Conservation (phyloP, 179 eudicot genomes). For the Patellifolia procumbens region DNA sequence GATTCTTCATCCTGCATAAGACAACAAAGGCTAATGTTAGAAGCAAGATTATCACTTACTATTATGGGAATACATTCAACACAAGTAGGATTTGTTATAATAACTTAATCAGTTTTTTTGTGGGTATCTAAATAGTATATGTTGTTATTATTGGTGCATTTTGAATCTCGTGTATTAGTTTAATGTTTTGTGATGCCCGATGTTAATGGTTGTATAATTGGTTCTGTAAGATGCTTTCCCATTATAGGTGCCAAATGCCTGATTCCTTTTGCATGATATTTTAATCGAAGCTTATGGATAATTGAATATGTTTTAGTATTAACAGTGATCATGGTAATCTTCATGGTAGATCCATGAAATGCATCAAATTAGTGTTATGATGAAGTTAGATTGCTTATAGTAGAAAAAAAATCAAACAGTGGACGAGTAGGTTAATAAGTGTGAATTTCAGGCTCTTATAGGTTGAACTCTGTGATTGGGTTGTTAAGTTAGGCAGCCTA, state of each 20-base stretch:
- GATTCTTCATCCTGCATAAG: slow-evolving; percentile 42
- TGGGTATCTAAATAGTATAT: too few species aligned
- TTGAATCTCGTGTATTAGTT: background rate
- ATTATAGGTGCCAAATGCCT: background rate
- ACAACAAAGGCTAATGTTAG: slow-evolving; percentile 28
- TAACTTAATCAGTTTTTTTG: slow-evolving; percentile 12
- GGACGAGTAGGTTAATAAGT: slow-evolving; percentile 3
- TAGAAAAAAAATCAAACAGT: too few species aligned
- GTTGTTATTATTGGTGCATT: slow-evolving; percentile 8
- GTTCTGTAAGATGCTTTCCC: slow-evolving; percentile 14
- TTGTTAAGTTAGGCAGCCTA: slow-evolving; percentile 32
- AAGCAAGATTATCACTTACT: slow-evolving; percentile 16
- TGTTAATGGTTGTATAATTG: slow-evolving; percentile 17
- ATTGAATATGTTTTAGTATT: background rate
- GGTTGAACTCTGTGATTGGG: slow-evolving; percentile 18
- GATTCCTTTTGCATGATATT: background rate
- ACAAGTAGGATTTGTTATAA: slow-evolving; percentile 17
- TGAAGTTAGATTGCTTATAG: background rate
- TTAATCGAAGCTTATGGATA: background rate
- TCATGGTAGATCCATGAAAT: background rate
- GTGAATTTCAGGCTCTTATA: slow-evolving; percentile 1
- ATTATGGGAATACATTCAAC: slow-evolving; percentile 16
- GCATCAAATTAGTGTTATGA: too few species aligned
- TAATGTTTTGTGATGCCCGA: slow-evolving; percentile 9
- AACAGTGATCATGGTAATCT: slow-evolving; percentile 1